Percentiles rank a stretch among this genome's conserved stretches.
These are phyloP conservation scores for Talaromyces sp. DNA, from an alignment of 2,329 filamentous ascomycete genomes.

Conservation along the genomic window DNA sequence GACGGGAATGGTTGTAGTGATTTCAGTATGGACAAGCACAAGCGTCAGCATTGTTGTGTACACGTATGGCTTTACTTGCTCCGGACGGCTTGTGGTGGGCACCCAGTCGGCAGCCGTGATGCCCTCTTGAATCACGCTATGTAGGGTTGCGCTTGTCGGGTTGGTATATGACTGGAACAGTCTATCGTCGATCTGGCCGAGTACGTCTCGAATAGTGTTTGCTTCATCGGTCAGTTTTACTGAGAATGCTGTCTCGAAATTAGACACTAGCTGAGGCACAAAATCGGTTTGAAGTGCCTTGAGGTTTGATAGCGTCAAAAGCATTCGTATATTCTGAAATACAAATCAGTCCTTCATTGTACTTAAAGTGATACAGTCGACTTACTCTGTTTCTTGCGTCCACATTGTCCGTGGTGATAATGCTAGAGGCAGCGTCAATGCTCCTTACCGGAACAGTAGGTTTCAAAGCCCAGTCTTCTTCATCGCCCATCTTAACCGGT, in stretches of 20 bases:
- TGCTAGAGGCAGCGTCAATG: slow-evolving; percentile 36
- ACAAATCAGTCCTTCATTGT: slow-evolving; percentile 20
- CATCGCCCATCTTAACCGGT: slow-evolving; percentile 60
- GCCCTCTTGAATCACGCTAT: slow-evolving; percentile 67
- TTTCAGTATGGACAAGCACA: slow-evolving; percentile 88
- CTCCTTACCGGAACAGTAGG: slow-evolving; percentile 30
- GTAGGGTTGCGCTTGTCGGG: slow-evolving; percentile 67
- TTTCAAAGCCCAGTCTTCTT: slow-evolving; percentile 51
- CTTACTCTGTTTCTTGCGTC: slow-evolving; percentile 54
- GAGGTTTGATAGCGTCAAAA: slow-evolving; percentile 90
- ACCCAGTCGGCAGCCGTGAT: slow-evolving; percentile 71
- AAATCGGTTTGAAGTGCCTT: slow-evolving; percentile 76
- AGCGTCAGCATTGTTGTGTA: slow-evolving; percentile 81
- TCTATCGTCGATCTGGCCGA: slow-evolving; percentile 82
- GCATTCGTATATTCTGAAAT: slow-evolving; percentile 78
- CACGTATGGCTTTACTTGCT: slow-evolving; percentile 79
- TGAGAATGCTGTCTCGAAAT: slow-evolving; percentile 91
- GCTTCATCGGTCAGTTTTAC: slow-evolving; percentile 92
- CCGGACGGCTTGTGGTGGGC: slow-evolving; percentile 58
- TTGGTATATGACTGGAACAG: slow-evolving; percentile 91
- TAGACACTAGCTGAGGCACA: slow-evolving; percentile 81
- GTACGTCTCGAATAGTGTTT: slow-evolving; percentile 85
- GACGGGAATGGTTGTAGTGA: slow-evolving; percentile 68
- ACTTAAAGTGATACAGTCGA: slow-evolving; percentile 10
- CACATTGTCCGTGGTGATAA: slow-evolving; percentile 49